Evolutionary conservation across 2,329 filamentous ascomycete genomes (phyloP).

Genomic region (Trichoderma koningiopsis): DNA sequence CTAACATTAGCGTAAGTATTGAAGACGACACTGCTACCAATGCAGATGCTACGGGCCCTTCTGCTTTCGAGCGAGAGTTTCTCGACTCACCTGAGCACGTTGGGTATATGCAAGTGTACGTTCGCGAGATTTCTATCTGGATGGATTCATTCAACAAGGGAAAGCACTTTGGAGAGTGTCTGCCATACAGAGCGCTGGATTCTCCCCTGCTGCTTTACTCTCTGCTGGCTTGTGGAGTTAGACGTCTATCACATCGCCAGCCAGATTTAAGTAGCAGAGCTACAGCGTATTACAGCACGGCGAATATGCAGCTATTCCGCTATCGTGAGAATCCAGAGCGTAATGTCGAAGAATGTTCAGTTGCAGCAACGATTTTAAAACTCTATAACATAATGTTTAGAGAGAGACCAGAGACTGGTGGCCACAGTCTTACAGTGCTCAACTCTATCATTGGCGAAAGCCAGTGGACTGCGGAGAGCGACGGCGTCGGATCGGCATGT

Average conservation of each 20-base stretch:
- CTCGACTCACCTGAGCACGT: slow-evolving; percentile 77
- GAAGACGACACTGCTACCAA: slow-evolving; percentile 3
- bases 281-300: slow-evolving; percentile 80
- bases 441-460: slow-evolving; percentile 76
- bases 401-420: slow-evolving; percentile 83
- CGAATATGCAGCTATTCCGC: slow-evolving; percentile 74
- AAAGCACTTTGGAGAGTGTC: slow-evolving; percentile 81
- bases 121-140: slow-evolving; percentile 87
- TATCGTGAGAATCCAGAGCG: slow-evolving; percentile 82
- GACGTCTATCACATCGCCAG: slow-evolving; percentile 74
- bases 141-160: slow-evolving; percentile 88
- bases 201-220: slow-evolving; percentile 90
- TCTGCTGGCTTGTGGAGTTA: slow-evolving; percentile 83
- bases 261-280: slow-evolving; percentile 76
- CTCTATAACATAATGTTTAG: slow-evolving; percentile 94
- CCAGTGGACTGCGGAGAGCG: slow-evolving; percentile 78
- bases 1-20: slow-evolving; percentile 1
- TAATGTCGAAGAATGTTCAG: slow-evolving; percentile 81
- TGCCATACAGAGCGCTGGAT: slow-evolving; percentile 80
- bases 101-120: slow-evolving; percentile 88
- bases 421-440: slow-evolving; percentile 73
- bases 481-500: slow-evolving; percentile 80
- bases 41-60: background rate
- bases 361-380: slow-evolving; percentile 83
- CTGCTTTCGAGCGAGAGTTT: slow-evolving; percentile 53